Base-by-base conservation (phyloP, 148 eudicot genomes). In the Silene conica region DNA sequence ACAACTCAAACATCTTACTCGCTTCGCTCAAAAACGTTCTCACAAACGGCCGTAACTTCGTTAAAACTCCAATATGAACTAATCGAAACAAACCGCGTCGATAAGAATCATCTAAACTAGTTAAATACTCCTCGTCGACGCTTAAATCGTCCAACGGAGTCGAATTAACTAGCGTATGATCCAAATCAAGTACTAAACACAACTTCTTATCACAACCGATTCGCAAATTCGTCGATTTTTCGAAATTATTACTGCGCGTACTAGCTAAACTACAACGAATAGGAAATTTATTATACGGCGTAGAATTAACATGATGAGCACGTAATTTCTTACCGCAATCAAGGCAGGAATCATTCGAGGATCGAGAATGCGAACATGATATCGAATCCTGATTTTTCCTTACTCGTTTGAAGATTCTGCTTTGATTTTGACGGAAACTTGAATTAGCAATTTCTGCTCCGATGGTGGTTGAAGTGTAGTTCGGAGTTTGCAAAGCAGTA, bases 151-250 rank as follows among this genome's bases (percentile, higher is more conserved):
- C 26, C 41, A 94, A 25, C 31, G 85, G 79, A 25, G 90, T 85
- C 79, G 97, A 89, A 80, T 94, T 94, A 20, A 94, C 90, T 67
- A 94, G 76, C 18, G 97, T 94, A 55, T 89, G 96, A 80, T 94
- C 98, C 74, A 94, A 88, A 81, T 91, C 98, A 70, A 94, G 89
- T 63, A 94, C 93, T 80, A 94, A 73, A 77, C 65, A 82, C 21
- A 94, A 87, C 79, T 93, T 93, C 63, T 79, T 86, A 46, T 62
- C 34, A 61, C 22, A n/a, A 5, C 79, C 80, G 20, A 73, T 77
- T 20, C 84, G 74, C 76, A 89, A 73, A 50, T 77, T 83, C 72
- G 83, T 88, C 23, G n/a, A 38, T 8, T 81, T 63, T 67, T 90
- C 96, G 59, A 70, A 26, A 26, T 2, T 26, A 26, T 2, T 26